phyloP scores from a whole-genome alignment of 371 early-diverging fungal species.

The Circinella minor region DNA sequence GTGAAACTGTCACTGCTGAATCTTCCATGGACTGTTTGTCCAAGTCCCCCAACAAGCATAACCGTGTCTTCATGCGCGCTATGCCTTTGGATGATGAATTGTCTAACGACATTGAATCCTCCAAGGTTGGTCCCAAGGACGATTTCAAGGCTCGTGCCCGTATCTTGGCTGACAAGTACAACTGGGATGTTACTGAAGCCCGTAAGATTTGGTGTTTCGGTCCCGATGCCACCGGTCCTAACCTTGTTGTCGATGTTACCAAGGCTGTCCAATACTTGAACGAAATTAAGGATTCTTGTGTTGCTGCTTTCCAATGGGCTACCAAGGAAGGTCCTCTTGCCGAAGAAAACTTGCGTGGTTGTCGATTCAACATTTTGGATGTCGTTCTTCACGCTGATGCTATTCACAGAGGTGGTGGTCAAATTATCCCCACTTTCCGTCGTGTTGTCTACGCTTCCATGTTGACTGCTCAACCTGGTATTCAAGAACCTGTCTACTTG shows the following conservation, averaged over 20 bases:
- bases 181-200: constrained; percentile 97
- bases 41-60: constrained; percentile 99
- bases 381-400: constrained; percentile 99
- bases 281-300: constrained; percentile 99
- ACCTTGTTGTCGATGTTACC: constrained; percentile 93
- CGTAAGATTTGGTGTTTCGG: constrained; percentile 99
- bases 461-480: constrained; percentile 89
- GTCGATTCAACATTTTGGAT: constrained; percentile 99
- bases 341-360: constrained; percentile 97
- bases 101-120: constrained; percentile 82
- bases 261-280: constrained; percentile 99
- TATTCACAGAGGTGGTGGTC: constrained; percentile 99
- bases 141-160: constrained; percentile 98
- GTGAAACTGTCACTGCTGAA: constrained; percentile 93
- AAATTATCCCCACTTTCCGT: constrained; percentile 94
- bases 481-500: constrained; percentile 99
- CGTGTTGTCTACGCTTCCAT: constrained; percentile 95
- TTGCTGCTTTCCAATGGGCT: constrained; percentile 96
- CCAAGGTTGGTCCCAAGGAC: constrained; percentile 90
- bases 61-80: constrained; percentile 99
- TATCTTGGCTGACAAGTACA: constrained; percentile 89
- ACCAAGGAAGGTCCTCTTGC: constrained; percentile 94
- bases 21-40: constrained; percentile 84
- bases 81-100: constrained; percentile 90
- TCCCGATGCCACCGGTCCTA: constrained; percentile 96